Evolutionary conservation across 129 eudicot genomes (phyloP), one percentile per base, ranked within the genome.

Genomic region (Centella asiatica): DNA sequence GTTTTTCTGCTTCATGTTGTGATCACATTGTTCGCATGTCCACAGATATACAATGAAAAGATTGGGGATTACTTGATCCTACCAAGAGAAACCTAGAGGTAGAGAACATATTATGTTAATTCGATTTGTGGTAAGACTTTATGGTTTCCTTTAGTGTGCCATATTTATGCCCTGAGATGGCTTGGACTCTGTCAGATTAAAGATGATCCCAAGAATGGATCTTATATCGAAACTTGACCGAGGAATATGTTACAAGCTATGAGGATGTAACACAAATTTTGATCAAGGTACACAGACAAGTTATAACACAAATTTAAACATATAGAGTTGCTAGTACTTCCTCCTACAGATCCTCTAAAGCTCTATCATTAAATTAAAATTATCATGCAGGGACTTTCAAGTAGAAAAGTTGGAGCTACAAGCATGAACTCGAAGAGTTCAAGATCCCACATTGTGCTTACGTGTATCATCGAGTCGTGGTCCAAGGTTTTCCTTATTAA

Each of bases 391-490:
- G 98, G 98, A 25, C 95, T 92, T 59, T 87, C 98, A 37, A 81
- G 76, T 71, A 80, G 94, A 69, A 92, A 87, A 74, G 74, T 78
- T 66, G 98, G 98, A 64, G 76, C 94, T 59, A 87, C 95, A 48
- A 87, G 86, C 76, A 75, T 80, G 27, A 92, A 92, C 60, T 82
- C 98, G 40, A 92, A 92, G 73, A 92, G 98, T 79, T 92, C 98
- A 67, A 79, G 96, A 72, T 92, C 98, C 55, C 98, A 92, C 69
- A 74, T 87, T 32, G 86, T 87, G 33, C 82, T 92, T 67, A 87
- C 98, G 6, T 87, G 96, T 59, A 81, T 87, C 44, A 78, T 92
- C n/a, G 98, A 92, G 69, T 92, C 98, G 50, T 92, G 98, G 98
- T 73, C 88, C 82, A 92, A 92, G 98, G 98, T 92, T 80, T 20